These are phyloP conservation scores for Aegle marmelos DNA, from an alignment of 345 rosid species.

Conservation along the genomic window DNA sequence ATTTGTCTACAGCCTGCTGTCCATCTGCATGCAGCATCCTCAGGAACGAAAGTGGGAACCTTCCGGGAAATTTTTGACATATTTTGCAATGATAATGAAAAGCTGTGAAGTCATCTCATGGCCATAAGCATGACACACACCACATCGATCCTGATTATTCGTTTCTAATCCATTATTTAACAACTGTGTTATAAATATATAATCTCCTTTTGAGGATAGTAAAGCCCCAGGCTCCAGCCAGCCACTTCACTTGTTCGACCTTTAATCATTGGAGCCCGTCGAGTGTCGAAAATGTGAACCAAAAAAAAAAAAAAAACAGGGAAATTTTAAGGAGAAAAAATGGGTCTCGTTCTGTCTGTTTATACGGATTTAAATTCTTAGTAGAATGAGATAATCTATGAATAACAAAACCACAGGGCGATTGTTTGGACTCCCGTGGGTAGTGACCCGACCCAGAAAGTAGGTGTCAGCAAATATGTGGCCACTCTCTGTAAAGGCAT, in stretches of 20 bases:
- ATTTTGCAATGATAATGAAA: background rate
- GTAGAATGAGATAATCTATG: too few species aligned
- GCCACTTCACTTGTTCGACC: background rate
- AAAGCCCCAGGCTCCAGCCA: background rate
- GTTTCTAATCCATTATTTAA: background rate
- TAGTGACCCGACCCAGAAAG: background rate
- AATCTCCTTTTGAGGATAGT: background rate
- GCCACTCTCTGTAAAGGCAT: background rate
- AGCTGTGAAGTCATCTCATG: constrained; percentile 1
- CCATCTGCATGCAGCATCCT: too few species aligned
- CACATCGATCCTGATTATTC: background rate
- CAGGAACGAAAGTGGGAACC: background rate
- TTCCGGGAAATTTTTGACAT: background rate
- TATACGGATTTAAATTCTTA: too few species aligned
- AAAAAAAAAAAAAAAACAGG: too few species aligned
- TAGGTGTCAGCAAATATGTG: constrained; percentile 2
- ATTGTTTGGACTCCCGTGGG: background rate
- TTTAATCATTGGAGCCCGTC: too few species aligned
- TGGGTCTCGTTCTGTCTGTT: too few species aligned
- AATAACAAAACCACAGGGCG: too few species aligned
- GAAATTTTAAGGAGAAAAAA: too few species aligned
- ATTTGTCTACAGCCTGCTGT: too few species aligned
- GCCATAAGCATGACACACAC: background rate
- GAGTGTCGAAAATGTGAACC: too few species aligned
- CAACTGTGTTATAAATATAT: background rate